phyloP scores from a whole-genome alignment of 1,284 basidiomycete species.

The Coniferiporia sulphurascens region DNA sequence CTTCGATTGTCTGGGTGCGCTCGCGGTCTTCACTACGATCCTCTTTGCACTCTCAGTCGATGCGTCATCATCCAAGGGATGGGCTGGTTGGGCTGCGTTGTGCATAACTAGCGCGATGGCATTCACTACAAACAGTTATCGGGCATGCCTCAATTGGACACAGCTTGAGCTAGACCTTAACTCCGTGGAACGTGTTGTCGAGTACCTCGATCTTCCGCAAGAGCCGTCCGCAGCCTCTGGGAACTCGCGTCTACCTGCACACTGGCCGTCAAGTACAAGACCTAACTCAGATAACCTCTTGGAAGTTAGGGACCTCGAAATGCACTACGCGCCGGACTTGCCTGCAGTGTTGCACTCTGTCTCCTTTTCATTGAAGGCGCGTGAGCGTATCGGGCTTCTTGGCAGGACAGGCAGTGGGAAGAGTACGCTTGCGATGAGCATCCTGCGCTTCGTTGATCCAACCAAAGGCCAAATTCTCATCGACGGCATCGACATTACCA shows the following conservation, averaged over 20 bases:
- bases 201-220: constrained; percentile 85
- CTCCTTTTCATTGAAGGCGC: constrained; percentile 45
- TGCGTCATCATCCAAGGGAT: background rate
- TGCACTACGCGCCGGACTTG: constrained; percentile 83
- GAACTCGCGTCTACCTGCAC: constrained; percentile 66
- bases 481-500: constrained; percentile 80
- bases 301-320: constrained; percentile 46
- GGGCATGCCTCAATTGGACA: constrained; percentile 61
- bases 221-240: constrained; percentile 75
- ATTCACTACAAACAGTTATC: constrained; percentile 57
- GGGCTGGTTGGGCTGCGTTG: constrained; percentile 75
- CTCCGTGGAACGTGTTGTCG: constrained; percentile 83
- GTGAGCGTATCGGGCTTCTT: constrained; percentile 81
- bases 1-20: constrained; percentile 49
- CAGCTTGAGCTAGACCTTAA: constrained; percentile 64
- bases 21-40: constrained; percentile 63
- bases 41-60: constrained; percentile 68
- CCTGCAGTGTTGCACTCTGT: constrained; percentile 71
- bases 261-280: constrained; percentile 76
- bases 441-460: constrained; percentile 85
- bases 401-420: constrained; percentile 95
- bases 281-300: constrained; percentile 23
- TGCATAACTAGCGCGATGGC: constrained; percentile 79
- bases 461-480: constrained; percentile 74
- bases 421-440: constrained; percentile 51